Base-by-base conservation (phyloP, 306 rosid species). In the Vigna mungo region DNA sequence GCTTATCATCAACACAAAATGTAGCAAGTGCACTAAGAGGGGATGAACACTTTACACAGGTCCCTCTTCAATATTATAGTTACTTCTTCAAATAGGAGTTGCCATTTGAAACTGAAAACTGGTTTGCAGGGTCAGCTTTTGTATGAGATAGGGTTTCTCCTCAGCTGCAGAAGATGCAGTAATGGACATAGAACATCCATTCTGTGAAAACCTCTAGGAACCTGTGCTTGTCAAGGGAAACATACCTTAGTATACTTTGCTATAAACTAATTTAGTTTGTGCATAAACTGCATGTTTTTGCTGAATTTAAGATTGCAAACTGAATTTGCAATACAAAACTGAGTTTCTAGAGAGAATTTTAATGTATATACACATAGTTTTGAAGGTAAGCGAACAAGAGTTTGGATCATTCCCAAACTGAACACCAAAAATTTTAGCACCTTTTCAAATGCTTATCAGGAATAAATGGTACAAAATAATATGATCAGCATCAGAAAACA, bases 141-240 rank as follows among this genome's bases (percentile, higher is more conserved):
- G 76, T 73, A 69, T 4, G 91, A 78, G 30, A 83, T 64, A 5
- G 76, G 78, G 27, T 81, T 83, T 53, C 80, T 82, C 74, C 84
- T 86, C 63, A 84, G 84, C 87, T 92, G 98, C 80, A 91, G 77
- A 77, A 95, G 91, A 87, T 90, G 96, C 81, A 95, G 77, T 21
- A 95, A 86, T 36, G 96, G 97, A 84, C 96, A 90, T 67, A 92
- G 85, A 46, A 95, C 71, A 66, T 95, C 97, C 96, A 88, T 88
- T 62, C 97, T 89, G 85, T 90, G 97, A 63, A 95, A 92, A 3
- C 98, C 96, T 79, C 88, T 88, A 9, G 93, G 88, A 77, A 80
- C 93, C 98, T 95, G 86, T 44, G 30, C 76, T 68, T 34, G 61
- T 30, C 60, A 70, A 71, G 15, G 27, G 36, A 17, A 17, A 48